Percentiles rank a stretch among this genome's conserved stretches.
Evolutionary conservation across 768 basidiomycete genomes (phyloP).

Genomic region (Tylopilus sp.): DNA sequence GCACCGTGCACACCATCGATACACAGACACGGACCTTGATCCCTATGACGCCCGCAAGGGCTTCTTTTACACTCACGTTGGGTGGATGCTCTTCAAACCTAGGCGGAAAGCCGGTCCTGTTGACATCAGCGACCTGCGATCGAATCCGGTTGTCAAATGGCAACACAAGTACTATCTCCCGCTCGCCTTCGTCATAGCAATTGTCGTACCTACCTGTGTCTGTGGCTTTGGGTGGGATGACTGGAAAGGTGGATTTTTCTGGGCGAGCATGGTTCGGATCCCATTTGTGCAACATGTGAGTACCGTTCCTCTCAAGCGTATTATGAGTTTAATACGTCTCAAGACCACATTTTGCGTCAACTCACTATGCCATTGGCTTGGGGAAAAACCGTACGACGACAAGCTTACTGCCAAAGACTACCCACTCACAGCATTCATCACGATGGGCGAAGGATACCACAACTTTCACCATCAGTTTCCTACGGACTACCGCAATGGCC

Average conservation of each 20-base stretch:
- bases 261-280: slow-evolving; percentile 48
- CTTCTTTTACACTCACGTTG: slow-evolving; percentile 77
- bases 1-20: slow-evolving; percentile 91
- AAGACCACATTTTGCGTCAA: slow-evolving; percentile 93
- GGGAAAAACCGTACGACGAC: slow-evolving; percentile 86
- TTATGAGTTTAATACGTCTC: background rate
- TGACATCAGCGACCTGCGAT: slow-evolving; percentile 77
- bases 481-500: slow-evolving; percentile 92
- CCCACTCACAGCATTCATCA: slow-evolving; percentile 78
- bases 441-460: slow-evolving; percentile 95
- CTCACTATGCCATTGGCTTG: slow-evolving; percentile 91
- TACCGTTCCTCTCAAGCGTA: slow-evolving; percentile 16
- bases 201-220: slow-evolving; percentile 59
- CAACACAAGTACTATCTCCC: slow-evolving; percentile 74
- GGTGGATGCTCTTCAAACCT: slow-evolving; percentile 90
- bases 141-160: slow-evolving; percentile 75
- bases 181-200: slow-evolving; percentile 62
- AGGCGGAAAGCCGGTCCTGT: slow-evolving; percentile 81
- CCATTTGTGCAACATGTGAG: slow-evolving; percentile 80
- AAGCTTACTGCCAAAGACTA: slow-evolving; percentile 91
- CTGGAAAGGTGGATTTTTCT: slow-evolving; percentile 24
- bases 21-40: slow-evolving; percentile 93
- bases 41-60: slow-evolving; percentile 89
- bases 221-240: slow-evolving; percentile 21
- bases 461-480: slow-evolving; percentile 96